Conservation (phyloP, 768 basidiomycete species). For the Leucogyrophana mollusca region DNA sequence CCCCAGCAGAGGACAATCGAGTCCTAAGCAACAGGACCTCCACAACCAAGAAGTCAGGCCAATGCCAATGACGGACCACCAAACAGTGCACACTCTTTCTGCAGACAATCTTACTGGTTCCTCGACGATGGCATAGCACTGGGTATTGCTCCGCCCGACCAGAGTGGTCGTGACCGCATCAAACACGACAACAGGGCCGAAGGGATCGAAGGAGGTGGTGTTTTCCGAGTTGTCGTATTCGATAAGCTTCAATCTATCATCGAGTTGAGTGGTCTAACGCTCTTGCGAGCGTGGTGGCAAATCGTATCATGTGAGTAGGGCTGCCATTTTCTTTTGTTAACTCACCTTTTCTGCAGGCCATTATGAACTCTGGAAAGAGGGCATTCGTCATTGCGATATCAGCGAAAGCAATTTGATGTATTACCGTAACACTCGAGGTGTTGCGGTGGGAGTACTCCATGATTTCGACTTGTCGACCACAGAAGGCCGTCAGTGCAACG, state of each 20-base stretch:
- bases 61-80: background rate
- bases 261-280: background rate
- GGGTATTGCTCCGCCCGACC: background rate
- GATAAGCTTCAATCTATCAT: background rate
- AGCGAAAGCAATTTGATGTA: too few species aligned
- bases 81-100: too few species aligned
- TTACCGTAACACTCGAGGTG: background rate
- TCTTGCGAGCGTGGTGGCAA: too few species aligned
- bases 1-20: background rate
- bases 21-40: background rate
- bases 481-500: background rate
- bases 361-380: too few species aligned
- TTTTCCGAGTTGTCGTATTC: slow-evolving; percentile 1
- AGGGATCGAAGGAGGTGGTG: slow-evolving; percentile 11
- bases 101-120: too few species aligned
- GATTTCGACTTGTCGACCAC: slow-evolving; percentile 12
- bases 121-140: background rate
- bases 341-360: background rate
- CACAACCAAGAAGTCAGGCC: background rate
- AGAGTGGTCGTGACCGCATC: too few species aligned
- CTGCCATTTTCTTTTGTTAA: background rate
- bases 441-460: slow-evolving; percentile 8
- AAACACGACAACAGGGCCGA: too few species aligned
- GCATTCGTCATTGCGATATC: too few species aligned
- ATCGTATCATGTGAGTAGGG: background rate